A percentile compares a stretch with the other conserved stretches of the same genome.
phyloP scores from a whole-genome alignment of 306 rosid species.

The Pterocarpus santalinus region DNA sequence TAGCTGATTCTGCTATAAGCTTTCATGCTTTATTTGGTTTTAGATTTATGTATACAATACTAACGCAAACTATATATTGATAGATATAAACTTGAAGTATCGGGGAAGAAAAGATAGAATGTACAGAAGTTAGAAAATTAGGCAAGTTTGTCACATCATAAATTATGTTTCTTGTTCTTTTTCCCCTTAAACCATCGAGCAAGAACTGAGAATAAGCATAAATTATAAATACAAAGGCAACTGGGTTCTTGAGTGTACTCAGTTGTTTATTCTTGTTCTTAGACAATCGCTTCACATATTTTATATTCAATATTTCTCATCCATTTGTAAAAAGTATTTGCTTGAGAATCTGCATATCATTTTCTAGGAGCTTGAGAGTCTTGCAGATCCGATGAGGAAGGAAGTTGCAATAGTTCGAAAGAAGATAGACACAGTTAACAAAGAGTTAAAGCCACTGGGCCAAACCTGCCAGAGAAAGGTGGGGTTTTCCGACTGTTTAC shows the following conservation, averaged over 20 bases:
- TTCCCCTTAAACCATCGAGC: too few species aligned
- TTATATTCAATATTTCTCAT: too few species aligned
- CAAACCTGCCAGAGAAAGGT: too few species aligned
- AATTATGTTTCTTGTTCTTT: not conserved
- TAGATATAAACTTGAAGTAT: not conserved
- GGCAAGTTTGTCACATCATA: not conserved
- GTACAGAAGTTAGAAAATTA: not conserved
- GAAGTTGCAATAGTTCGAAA: conserved; percentile 76
- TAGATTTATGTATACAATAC: too few species aligned
- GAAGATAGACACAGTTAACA: conserved; percentile 87
- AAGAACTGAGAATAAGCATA: conserved; percentile 6
- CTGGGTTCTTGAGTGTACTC: not conserved
- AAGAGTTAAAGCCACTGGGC: conserved; percentile 48
- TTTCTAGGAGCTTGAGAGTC: conserved; percentile 84
- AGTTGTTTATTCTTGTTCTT: not conserved
- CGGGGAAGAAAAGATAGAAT: not conserved
- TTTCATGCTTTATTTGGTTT: too few species aligned
- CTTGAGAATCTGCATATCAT: conserved; percentile 39
- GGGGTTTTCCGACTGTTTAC: too few species aligned
- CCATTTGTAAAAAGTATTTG: not conserved
- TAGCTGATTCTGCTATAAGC: too few species aligned
- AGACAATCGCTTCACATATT: too few species aligned
- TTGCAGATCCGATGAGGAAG: conserved; percentile 95
- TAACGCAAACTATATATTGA: too few species aligned
- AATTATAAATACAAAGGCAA: not conserved